phyloP scores from a whole-genome alignment of 176 grass and related monocot genomes.

The Ensete glaucum region DNA sequence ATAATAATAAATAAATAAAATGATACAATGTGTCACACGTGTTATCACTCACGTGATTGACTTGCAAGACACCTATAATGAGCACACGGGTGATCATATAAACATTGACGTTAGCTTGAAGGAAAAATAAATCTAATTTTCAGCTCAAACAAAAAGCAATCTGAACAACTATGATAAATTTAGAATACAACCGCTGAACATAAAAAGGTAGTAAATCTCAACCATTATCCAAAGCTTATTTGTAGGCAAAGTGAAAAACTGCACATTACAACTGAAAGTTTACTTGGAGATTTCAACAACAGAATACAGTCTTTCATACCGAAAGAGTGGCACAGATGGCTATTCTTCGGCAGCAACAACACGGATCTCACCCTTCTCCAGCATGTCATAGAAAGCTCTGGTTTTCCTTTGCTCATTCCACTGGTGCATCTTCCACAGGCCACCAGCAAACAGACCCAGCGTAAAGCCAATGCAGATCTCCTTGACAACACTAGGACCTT shows the following conservation, averaged over 20 bases:
- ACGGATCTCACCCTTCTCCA: constrained; percentile 9
- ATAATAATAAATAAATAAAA: too few relatives aligned
- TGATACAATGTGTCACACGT: too few relatives aligned
- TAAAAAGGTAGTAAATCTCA: too few relatives aligned
- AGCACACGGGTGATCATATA: too few relatives aligned
- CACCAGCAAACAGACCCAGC: not conserved
- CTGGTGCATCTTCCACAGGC: constrained; percentile 2
- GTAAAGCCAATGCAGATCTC: not conserved
- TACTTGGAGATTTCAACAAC: not conserved
- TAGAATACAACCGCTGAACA: too few relatives aligned
- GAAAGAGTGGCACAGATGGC: not conserved
- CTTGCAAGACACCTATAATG: too few relatives aligned
- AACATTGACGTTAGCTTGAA: too few relatives aligned
- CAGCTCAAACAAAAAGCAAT: too few relatives aligned
- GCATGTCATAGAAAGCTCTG: constrained; percentile 6
- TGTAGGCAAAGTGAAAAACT: not conserved
- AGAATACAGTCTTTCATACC: not conserved
- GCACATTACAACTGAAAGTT: not conserved
- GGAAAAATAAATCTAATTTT: too few relatives aligned
- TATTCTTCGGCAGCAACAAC: not conserved
- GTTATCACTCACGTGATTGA: too few relatives aligned
- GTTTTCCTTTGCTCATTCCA: constrained; percentile 12
- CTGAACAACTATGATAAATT: too few relatives aligned
- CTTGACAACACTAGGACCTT: constrained; percentile 8
- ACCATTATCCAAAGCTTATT: not conserved